These are phyloP conservation scores for Leptodontidium sp. DNA, from an alignment of 2,329 filamentous ascomycete species.

Conservation along the genomic window DNA sequence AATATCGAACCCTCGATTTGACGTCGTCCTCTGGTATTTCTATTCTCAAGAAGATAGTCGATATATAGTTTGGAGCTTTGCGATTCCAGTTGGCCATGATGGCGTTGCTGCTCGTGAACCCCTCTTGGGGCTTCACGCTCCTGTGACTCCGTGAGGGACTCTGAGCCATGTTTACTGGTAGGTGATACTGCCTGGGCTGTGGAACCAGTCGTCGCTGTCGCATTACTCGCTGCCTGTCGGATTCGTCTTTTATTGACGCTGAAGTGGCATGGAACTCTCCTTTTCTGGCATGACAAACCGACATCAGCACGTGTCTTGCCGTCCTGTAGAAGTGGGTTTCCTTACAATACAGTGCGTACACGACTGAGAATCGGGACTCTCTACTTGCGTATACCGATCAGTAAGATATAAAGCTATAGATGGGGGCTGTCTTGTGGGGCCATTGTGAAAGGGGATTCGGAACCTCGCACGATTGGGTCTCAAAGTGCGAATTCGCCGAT, in stretches of 20 bases:
- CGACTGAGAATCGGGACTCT: constrained; percentile 3
- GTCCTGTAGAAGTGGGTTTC: not conserved
- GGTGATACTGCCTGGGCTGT: not conserved
- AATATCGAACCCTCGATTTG: constrained; percentile 36
- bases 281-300: constrained; percentile 32
- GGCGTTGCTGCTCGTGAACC: not conserved
- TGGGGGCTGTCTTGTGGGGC: not conserved
- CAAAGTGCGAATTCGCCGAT: not conserved
- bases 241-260: constrained; percentile 37
- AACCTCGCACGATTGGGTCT: not conserved
- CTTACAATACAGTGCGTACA: constrained; percentile 2
- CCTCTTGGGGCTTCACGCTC: not conserved
- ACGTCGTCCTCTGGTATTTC: constrained; percentile 27
- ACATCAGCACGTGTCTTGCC: not conserved
- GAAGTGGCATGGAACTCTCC: constrained; percentile 40
- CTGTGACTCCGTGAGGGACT: too few species aligned
- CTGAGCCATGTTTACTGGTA: not conserved
- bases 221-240: not conserved
- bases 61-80: constrained; percentile 33
- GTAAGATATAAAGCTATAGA: not conserved
- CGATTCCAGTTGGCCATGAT: not conserved
- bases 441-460: not conserved
- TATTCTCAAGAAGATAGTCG: constrained; percentile 36
- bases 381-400: not conserved
- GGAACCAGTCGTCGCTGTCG: not conserved